Evolutionary conservation across 2,329 filamentous ascomycete genomes (phyloP), one percentile per base, ranked within the genome.

Genomic region (Diaporthe citri): DNA sequence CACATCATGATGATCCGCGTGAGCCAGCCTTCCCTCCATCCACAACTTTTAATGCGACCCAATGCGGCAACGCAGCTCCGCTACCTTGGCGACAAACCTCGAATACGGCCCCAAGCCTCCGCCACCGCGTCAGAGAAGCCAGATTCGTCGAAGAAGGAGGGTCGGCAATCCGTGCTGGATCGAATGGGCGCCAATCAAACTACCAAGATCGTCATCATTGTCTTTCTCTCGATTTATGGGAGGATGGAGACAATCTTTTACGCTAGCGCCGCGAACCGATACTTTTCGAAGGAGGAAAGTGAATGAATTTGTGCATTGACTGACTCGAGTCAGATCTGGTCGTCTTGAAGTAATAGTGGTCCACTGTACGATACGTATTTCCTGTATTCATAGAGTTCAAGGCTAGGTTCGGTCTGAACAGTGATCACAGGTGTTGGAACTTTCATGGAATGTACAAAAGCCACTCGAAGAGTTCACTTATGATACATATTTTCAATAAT

Each of bases 311-410:
- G 12, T 25, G 7, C 8, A 3, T 36, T 28, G 2, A 9, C 15
- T 8, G n/a, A 0, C 4, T 0, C 2, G 12, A 10, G 0, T 0
- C 2, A 28, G 51, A 25, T 28, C n/a, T 31, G 5, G 31, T 31
- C 31, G 31, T 31, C 5, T 31, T 31, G 31, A 31, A 31, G 5
- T 31, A 31, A 5, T 5, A 3, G 31, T 5, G 3, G 31, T 31
- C n/a, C n/a, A 31, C 31, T 31, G 31, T 31, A 31, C 31, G n/a
- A 28, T 52, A 6, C 4, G 17, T 8, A 52, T 52, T 12, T 15
- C 12, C n/a, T 4, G 10, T 25, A 6, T 3, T 52, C n/a, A 2
- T 7, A 12, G 48, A 31, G 3, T 31, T 31, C 31, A 31, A 31
- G 31, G 31, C 5, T 31, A 5, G 31, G 31, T 31, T 31, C 31